Percentiles rank a stretch among this genome's conserved stretches.
Evolutionary conservation across 176 grass and related monocot species (phyloP).

Genomic region (Neostapfia colusana): DNA sequence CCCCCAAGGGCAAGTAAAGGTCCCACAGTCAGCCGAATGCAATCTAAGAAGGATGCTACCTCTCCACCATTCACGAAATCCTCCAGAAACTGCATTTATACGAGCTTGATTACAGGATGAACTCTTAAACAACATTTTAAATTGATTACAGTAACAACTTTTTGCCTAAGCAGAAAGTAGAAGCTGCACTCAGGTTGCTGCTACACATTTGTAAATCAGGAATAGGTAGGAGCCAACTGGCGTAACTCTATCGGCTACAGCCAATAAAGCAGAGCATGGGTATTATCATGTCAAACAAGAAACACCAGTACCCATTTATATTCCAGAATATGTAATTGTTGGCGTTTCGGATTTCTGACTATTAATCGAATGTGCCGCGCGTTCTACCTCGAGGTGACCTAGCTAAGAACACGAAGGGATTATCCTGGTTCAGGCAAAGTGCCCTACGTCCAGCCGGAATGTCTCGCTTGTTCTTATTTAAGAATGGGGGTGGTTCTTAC

Average conservation of each 20-base stretch:
- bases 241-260: constrained; percentile 15
- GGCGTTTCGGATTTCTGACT: too few relatives aligned
- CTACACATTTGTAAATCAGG: constrained; percentile 5
- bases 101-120: constrained; percentile 16
- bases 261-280: constrained; percentile 11
- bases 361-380: too few relatives aligned
- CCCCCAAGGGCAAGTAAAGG: constrained; percentile 96
- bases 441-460: too few relatives aligned
- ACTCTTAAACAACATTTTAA: constrained; percentile 13
- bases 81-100: constrained; percentile 88
- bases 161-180: constrained; percentile 11
- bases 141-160: constrained; percentile 16
- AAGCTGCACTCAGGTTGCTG: constrained; percentile 20
- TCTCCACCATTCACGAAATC: constrained; percentile 99
- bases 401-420: too few relatives aligned
- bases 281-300: not conserved
- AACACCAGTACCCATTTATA: constrained; percentile 14
- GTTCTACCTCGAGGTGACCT: too few relatives aligned
- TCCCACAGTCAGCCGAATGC: constrained; percentile 88
- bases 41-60: constrained; percentile 98
- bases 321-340: not conserved
- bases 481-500: too few relatives aligned
- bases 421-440: too few relatives aligned
- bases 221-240: constrained; percentile 6
- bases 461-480: too few relatives aligned